Conservation (phyloP, 1,139 yeast species). For the Candida labiduridarum region DNA sequence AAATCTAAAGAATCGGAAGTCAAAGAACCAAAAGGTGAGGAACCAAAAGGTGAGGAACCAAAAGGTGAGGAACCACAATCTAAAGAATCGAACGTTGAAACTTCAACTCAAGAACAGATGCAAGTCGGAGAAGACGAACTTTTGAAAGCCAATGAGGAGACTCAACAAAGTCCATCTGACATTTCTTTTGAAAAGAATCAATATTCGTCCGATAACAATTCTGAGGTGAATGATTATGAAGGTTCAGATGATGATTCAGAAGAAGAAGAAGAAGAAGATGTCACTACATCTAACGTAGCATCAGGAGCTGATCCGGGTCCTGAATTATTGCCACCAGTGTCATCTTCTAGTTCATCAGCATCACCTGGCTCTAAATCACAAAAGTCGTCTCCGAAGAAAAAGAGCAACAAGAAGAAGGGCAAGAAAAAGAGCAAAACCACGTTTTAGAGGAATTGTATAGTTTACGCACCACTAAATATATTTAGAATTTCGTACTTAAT, state of each 20-base stretch:
- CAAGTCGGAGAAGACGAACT: background rate
- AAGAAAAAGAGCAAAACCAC: conserved; percentile 3
- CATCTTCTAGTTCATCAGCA: background rate
- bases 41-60: too few relatives aligned
- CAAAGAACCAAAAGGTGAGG: background rate
- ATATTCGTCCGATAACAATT: background rate
- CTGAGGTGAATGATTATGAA: background rate
- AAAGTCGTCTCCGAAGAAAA: conserved; percentile 9
- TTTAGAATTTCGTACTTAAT: too few relatives aligned
- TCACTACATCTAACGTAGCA: background rate
- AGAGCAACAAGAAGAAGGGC: conserved; percentile 7
- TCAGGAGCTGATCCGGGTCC: conserved; percentile 5
- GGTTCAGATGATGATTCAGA: conserved; percentile 5
- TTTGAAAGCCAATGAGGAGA: background rate
- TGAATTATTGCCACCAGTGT: background rate
- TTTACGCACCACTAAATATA: too few relatives aligned
- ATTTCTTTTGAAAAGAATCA: too few relatives aligned
- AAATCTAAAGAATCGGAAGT: background rate
- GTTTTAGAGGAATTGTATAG: background rate
- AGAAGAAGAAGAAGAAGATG: conserved; percentile 4
- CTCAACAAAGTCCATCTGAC: background rate
- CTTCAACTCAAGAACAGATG: too few relatives aligned
- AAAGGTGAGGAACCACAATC: too few relatives aligned
- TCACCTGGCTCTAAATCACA: background rate
- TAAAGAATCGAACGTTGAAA: too few relatives aligned